These are phyloP conservation scores for Tubosaeta brunneosetosa DNA, from an alignment of 768 basidiomycete species.

Conservation along the genomic window DNA sequence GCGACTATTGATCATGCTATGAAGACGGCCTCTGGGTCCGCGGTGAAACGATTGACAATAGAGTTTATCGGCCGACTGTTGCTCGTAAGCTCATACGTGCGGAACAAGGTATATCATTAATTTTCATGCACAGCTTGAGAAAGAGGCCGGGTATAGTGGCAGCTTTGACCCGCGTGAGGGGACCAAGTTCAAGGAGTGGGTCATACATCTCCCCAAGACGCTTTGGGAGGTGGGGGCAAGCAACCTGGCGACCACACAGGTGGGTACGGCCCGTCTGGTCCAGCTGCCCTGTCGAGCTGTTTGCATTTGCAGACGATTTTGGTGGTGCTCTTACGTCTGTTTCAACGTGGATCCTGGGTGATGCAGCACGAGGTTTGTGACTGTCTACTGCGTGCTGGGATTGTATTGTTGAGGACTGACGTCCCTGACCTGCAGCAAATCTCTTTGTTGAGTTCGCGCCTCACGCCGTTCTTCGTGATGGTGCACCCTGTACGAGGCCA, in stretches of 20 bases:
- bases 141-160: slow-evolving; percentile 49
- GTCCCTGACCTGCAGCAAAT: slow-evolving; percentile 38
- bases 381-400: not conserved
- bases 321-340: slow-evolving; percentile 55
- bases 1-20: slow-evolving; percentile 66
- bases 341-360: slow-evolving; percentile 51
- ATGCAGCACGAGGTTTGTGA: slow-evolving; percentile 41
- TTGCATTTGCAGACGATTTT: slow-evolving; percentile 44
- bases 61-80: slow-evolving; percentile 72
- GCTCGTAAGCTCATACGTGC: slow-evolving; percentile 44
- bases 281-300: slow-evolving; percentile 3
- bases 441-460: slow-evolving; percentile 48
- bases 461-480: slow-evolving; percentile 78
- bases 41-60: slow-evolving; percentile 60
- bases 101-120: slow-evolving; percentile 1
- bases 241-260: slow-evolving; percentile 59
- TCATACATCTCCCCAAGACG: slow-evolving; percentile 68
- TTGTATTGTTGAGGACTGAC: slow-evolving; percentile 6
- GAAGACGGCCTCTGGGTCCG: slow-evolving; percentile 53
- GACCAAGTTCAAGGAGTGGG: slow-evolving; percentile 55
- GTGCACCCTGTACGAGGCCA: slow-evolving; percentile 70
- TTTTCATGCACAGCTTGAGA: slow-evolving; percentile 48
- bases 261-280: slow-evolving; percentile 25
- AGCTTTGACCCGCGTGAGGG: slow-evolving; percentile 36
- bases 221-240: slow-evolving; percentile 79